Evolutionary conservation across 257 asterid species (phyloP).

Genomic region (Solanum lycopersicoides): DNA sequence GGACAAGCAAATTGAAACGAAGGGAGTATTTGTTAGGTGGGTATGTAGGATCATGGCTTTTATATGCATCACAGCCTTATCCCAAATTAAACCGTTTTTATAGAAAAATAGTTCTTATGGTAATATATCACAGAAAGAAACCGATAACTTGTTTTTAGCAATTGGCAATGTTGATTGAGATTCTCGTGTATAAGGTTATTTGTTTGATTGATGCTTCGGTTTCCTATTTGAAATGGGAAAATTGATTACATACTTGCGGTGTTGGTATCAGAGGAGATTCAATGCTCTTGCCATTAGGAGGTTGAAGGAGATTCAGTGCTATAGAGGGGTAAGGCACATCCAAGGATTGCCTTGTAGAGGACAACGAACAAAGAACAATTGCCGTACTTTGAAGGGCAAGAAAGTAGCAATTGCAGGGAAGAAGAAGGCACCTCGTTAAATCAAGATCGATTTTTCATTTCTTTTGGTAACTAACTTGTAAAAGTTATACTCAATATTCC

Average conservation of each 20-base stretch:
- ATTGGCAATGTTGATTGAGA: background rate
- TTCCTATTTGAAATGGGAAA: background rate
- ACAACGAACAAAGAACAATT: conserved; percentile 87
- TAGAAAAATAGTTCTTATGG: background rate
- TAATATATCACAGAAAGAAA: background rate
- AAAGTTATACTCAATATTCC: background rate
- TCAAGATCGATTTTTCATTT: background rate
- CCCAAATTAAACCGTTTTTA: background rate
- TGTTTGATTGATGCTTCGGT: background rate
- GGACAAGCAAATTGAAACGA: background rate
- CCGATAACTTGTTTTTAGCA: background rate
- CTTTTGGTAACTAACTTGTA: background rate
- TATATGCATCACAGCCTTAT: background rate
- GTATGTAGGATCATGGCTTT: background rate
- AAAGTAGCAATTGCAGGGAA: conserved; percentile 80
- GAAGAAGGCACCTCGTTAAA: conserved; percentile 55
- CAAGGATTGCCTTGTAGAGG: conserved; percentile 96
- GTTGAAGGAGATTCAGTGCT: conserved; percentile 92
- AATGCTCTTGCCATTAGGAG: conserved; percentile 79
- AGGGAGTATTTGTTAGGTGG: background rate
- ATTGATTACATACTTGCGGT: background rate
- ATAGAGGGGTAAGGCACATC: conserved; percentile 83
- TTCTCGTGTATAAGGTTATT: background rate
- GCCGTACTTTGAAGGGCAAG: conserved; percentile 92
- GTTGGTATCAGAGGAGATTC: conserved; percentile 61